Conservation (phyloP, 2,329 filamentous ascomycete genomes). For the Ceratocystis cacaofunesta region DNA sequence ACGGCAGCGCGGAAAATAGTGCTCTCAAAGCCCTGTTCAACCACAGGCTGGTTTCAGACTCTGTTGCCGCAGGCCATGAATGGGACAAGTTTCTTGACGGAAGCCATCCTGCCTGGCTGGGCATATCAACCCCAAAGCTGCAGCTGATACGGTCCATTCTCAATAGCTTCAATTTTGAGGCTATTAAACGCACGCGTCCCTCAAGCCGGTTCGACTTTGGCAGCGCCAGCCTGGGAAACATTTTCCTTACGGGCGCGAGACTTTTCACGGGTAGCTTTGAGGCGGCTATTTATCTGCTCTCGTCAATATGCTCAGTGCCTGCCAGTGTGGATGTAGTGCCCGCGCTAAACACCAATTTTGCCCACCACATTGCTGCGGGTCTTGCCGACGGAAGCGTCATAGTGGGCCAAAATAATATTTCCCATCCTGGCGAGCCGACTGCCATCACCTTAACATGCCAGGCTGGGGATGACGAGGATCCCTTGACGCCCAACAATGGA, state of each 20-base stretch:
- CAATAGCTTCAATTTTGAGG: constrained; percentile 62
- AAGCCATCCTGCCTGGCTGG: constrained; percentile 58
- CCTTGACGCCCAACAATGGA: constrained; percentile 14
- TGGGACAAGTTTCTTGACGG: constrained; percentile 86
- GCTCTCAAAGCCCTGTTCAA: constrained; percentile 80
- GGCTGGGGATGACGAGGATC: constrained; percentile 13
- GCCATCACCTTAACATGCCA: constrained; percentile 22
- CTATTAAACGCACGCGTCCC: constrained; percentile 59
- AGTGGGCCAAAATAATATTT: constrained; percentile 84
- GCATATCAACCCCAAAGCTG: constrained; percentile 54
- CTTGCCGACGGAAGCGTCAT: constrained; percentile 63
- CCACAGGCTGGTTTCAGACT: constrained; percentile 51
- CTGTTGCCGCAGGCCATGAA: constrained; percentile 52
- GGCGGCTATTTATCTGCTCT: constrained; percentile 77
- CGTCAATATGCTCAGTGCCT: constrained; percentile 73
- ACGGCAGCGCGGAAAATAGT: constrained; percentile 46
- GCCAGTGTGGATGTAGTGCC: constrained; percentile 65
- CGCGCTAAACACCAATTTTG: constrained; percentile 88
- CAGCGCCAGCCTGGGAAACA: constrained; percentile 59
- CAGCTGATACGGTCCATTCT: constrained; percentile 66
- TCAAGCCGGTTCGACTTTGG: constrained; percentile 65
- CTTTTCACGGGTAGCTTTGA: constrained; percentile 90
- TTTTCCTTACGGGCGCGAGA: constrained; percentile 71
- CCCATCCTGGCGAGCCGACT: constrained; percentile 60
- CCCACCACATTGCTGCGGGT: constrained; percentile 80